phyloP scores from a whole-genome alignment of 768 basidiomycete species.

The Naganishia vaughanmartiniae region DNA sequence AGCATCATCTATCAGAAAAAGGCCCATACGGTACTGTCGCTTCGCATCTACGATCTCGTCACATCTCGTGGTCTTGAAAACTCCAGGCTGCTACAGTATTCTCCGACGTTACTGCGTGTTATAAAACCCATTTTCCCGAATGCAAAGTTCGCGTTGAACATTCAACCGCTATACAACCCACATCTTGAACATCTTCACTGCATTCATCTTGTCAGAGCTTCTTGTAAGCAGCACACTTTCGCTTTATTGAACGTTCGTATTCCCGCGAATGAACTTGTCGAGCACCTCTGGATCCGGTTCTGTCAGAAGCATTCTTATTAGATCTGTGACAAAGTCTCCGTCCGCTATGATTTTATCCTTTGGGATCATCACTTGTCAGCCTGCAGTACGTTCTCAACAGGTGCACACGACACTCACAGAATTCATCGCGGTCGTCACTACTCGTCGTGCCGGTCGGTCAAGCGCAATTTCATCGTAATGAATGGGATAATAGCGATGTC shows the following conservation, averaged over 20 bases:
- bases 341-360: conserved; percentile 13
- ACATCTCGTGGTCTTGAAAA: not conserved
- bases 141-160: no score
- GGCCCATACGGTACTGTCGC: not conserved
- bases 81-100: not conserved
- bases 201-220: not conserved
- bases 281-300: not conserved
- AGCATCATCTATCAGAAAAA: not conserved
- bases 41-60: not conserved
- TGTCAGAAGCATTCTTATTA: conserved; percentile 1
- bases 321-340: conserved; percentile 8
- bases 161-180: no score
- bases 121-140: no score
- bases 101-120: not conserved
- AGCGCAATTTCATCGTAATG: conserved; percentile 52
- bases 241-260: not conserved
- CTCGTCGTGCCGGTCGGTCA: not conserved
- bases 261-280: not conserved
- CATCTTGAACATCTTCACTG: not conserved
- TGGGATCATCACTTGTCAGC: not conserved
- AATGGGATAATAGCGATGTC: conserved; percentile 42
- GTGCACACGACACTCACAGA: not conserved
- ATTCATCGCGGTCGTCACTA: conserved; percentile 12
- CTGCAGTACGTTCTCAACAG: not conserved
- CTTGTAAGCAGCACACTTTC: not conserved